A percentile compares a stretch with the other conserved stretches of the same genome.
phyloP scores from a whole-genome alignment of 2,329 filamentous ascomycete genomes.

The Orbilia brochopaga region DNA sequence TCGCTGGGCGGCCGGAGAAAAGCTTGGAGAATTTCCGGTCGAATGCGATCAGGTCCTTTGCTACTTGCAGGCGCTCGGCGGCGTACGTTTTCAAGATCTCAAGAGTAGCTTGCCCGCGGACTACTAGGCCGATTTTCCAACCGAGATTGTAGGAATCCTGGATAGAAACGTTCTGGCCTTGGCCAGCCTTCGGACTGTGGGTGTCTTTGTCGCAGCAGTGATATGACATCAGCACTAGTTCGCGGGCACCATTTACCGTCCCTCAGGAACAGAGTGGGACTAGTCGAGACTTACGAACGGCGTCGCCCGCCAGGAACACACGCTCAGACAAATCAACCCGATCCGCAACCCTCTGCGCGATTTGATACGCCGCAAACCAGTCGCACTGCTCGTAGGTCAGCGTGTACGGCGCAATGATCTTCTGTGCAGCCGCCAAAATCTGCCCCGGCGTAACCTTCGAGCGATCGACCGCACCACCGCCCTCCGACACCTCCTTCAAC shows the following conservation, averaged over 20 bases:
- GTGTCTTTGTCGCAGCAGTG: slow-evolving; percentile 57
- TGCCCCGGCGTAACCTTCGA: slow-evolving; percentile 69
- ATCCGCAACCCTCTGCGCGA: slow-evolving; percentile 69
- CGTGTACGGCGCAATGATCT: slow-evolving; percentile 71
- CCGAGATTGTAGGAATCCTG: slow-evolving; percentile 85
- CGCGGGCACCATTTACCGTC: background rate
- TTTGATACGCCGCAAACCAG: slow-evolving; percentile 73
- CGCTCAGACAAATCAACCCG: slow-evolving; percentile 64
- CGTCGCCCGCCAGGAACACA: slow-evolving; percentile 74
- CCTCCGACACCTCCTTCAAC: slow-evolving; percentile 62
- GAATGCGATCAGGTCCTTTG: slow-evolving; percentile 70
- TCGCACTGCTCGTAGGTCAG: slow-evolving; percentile 69
- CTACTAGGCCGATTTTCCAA: slow-evolving; percentile 94
- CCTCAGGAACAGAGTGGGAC: slow-evolving; percentile 35
- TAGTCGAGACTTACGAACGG: slow-evolving; percentile 61
- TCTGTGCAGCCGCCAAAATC: slow-evolving; percentile 69
- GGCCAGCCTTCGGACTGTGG: slow-evolving; percentile 68
- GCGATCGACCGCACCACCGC: slow-evolving; percentile 64
- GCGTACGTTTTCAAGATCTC: slow-evolving; percentile 84
- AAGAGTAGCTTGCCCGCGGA: slow-evolving; percentile 77
- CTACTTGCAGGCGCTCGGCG: slow-evolving; percentile 66
- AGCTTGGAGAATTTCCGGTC: slow-evolving; percentile 66
- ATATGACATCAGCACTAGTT: background rate
- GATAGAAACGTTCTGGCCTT: slow-evolving; percentile 76
- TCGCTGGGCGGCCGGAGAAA: slow-evolving; percentile 66